Base-by-base conservation (phyloP, 2,329 filamentous ascomycete genomes). In the Scedosporium dehoogii region DNA sequence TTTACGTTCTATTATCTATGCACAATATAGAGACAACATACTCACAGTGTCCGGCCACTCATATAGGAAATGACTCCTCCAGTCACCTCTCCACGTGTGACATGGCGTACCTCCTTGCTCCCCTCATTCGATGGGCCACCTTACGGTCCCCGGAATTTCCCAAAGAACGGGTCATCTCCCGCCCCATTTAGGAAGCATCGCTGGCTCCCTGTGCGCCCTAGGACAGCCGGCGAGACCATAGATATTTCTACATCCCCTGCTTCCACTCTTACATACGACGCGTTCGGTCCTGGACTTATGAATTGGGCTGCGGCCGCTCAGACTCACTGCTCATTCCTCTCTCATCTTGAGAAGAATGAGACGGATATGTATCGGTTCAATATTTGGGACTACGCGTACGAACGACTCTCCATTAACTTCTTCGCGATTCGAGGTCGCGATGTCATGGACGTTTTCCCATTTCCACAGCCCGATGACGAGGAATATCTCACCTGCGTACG, bases 371-470 rank as follows among this genome's bases (percentile, higher is more conserved):
- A 84, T 67, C 79, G 78, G 64, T 83, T 82, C 63, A 70, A 72
- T 64, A 71, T 71, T 38, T 81, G 79, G 72, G 76, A 80, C 62
- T 80, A 81, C 56, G 75, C 79, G 16, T 79, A 78, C 29, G 73
- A 75, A 60, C 74, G 80, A 25, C 76, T 83, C 67, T 82, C 79
- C 58, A 78, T 81, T 33, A 81, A 83, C 66, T 81, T 85, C 65
- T 73, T 80, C 51, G 80, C 78, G 53, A 76, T 85, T 59, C 76
- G 79, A 73, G 80, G 80, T n/a, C 72, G 72, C 33, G 81, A 84
- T 66, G 78, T 81, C 53, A 73, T 75, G n/a, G 70, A 71, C 41
- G 75, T 80, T 73, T 79, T 42, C 79, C 81, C 2, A 75, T 80
- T 27, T 68, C 70, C 2, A 12, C n/a, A 58, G 25, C 68, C 75